These are phyloP conservation scores for Mikania micrantha DNA, from an alignment of 129 eudicot genomes.

Conservation along the genomic window DNA sequence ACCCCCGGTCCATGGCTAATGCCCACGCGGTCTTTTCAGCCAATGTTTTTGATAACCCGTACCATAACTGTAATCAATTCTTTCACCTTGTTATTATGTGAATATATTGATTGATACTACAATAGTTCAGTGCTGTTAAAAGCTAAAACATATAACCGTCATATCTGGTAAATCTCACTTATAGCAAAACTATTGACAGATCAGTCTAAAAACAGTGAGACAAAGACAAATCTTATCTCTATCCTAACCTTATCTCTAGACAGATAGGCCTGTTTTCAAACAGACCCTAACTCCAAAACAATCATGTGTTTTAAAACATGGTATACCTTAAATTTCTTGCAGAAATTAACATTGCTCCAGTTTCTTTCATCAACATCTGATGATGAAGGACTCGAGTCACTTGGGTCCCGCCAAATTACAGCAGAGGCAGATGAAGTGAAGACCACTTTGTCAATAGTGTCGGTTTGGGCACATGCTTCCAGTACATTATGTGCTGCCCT, in stretches of 20 bases:
- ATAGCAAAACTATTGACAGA: too few species aligned
- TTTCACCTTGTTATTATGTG: background rate
- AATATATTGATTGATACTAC: background rate
- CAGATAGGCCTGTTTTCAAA: too few species aligned
- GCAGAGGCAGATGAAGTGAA: slow-evolving; percentile 76
- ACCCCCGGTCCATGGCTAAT: slow-evolving; percentile 90
- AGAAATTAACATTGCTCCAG: slow-evolving; percentile 72
- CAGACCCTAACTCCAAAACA: too few species aligned
- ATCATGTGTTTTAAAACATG: too few species aligned
- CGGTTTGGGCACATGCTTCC: slow-evolving; percentile 86
- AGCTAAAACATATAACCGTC: too few species aligned
- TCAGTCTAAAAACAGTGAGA: too few species aligned
- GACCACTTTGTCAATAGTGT: slow-evolving; percentile 67
- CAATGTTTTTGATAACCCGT: slow-evolving; percentile 71
- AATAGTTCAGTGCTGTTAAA: too few species aligned
- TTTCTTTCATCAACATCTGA: slow-evolving; percentile 57
- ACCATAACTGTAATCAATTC: slow-evolving; percentile 59
- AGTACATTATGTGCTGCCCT: slow-evolving; percentile 82
- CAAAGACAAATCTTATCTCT: too few species aligned
- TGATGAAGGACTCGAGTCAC: slow-evolving; percentile 18
- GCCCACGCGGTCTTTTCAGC: slow-evolving; percentile 93
- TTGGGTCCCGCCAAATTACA: slow-evolving; percentile 56
- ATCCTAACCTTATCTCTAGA: too few species aligned
- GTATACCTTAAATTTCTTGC: slow-evolving; percentile 74
- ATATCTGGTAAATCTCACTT: too few species aligned